Percentiles rank a stretch among this genome's conserved stretches.
These are phyloP conservation scores for Sophora flavescens DNA, from an alignment of 306 rosid species.

Conservation along the genomic window DNA sequence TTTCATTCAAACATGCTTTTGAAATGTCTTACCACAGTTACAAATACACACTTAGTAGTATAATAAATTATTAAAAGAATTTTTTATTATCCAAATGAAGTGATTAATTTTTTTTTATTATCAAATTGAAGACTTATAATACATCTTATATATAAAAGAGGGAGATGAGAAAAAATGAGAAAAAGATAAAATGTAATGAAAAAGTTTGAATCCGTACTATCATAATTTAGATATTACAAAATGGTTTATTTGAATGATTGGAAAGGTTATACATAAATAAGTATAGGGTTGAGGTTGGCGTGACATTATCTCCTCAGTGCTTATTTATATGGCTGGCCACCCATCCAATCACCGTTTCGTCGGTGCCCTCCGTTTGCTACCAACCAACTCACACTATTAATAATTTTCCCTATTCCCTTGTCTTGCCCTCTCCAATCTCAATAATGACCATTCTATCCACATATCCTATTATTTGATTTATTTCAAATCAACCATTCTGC, in stretches of 20 bases:
- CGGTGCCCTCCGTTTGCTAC: constrained; percentile 72
- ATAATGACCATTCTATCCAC: constrained; percentile 46
- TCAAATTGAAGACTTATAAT: too few relatives aligned
- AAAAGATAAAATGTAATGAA: too few relatives aligned
- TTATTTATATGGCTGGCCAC: constrained; percentile 52
- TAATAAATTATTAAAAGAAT: neutral
- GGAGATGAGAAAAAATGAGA: too few relatives aligned
- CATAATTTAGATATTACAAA: too few relatives aligned
- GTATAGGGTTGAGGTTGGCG: constrained; percentile 47
- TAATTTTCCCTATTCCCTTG: constrained; percentile 37
- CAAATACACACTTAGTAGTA: too few relatives aligned
- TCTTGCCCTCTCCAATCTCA: constrained; percentile 2
- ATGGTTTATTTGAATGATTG: neutral
- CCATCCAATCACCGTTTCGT: constrained; percentile 75
- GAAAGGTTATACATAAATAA: neutral
- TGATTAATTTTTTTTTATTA: too few relatives aligned
- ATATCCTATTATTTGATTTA: neutral
- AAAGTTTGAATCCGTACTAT: too few relatives aligned
- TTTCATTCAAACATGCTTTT: too few relatives aligned
- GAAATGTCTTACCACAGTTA: too few relatives aligned
- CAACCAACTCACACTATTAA: constrained; percentile 62
- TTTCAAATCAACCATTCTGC: neutral
- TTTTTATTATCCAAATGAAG: neutral
- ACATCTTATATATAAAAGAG: too few relatives aligned
- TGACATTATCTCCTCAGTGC: constrained; percentile 50